Evolutionary conservation across 2,329 filamentous ascomycete genomes (phyloP), one percentile per base, ranked within the genome.

Genomic region (Pseudogymnoascus sp.): DNA sequence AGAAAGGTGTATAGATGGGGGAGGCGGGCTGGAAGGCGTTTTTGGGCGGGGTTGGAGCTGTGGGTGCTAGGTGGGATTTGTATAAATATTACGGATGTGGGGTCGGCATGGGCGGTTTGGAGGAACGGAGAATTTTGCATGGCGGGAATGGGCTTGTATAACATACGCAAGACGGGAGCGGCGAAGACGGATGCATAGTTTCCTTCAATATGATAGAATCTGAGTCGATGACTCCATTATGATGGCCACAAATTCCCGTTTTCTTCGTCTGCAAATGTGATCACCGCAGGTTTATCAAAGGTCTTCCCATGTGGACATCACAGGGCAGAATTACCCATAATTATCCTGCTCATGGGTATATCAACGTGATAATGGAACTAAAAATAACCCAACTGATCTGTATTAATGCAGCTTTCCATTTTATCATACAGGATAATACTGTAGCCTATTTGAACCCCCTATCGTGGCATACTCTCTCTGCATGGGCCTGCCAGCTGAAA

Each of bases 21-120:
- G 21, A 15, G 6, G 31, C 10, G 4, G 26, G 37, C 4, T 59
- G 57, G 33, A 59, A 59, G 33, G 57, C 57, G 37, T 59, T 59
- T 58, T 59, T 37, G 33, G 33, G n/a, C 26, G 17, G 57, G 57
- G 33, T n/a, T 9, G 33, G 41, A 26, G 7, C 21, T 21, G 21
- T 21, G 5, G 9, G 24, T 35, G 29, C 47, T 54, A 5, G 47
- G 29, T 54, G 29, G 47, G 29, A 54, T 54, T 54, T 54, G 47
- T 54, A 54, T 33, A 54, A 33, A 54, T 54, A 54, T 54, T 54
- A 33, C 31, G 47, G 47, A 21, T 35, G 47, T 26, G 44, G 26
- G 44, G 26, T 17, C 8, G n/a, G 44, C 44, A 31, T 50, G 26
- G 44, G 44, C 31, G 26, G n/a, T 33, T 50, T 54, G 44, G 24